phyloP scores from a whole-genome alignment of 352 stramenopile species.

The Aphanomyces invadans region DNA sequence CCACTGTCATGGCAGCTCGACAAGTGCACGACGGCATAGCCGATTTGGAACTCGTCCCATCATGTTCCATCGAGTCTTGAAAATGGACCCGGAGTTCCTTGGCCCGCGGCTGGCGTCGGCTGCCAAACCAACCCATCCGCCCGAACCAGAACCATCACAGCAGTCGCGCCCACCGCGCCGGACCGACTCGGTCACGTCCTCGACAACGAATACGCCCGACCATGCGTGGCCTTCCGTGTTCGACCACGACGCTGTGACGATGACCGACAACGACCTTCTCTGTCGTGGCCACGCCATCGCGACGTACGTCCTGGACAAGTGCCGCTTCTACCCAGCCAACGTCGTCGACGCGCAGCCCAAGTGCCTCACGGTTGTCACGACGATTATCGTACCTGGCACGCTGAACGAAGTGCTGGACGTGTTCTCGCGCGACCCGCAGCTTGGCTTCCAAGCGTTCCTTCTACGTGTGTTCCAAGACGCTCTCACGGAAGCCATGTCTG shows the following conservation, averaged over 20 bases:
- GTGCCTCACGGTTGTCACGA: background rate
- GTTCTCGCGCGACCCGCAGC: constrained; percentile 16
- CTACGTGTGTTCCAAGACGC: constrained; percentile 3
- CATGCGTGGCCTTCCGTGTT: constrained; percentile 3
- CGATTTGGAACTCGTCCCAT: background rate
- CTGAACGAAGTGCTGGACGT: constrained; percentile 17
- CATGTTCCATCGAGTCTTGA: background rate
- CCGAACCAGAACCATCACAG: background rate
- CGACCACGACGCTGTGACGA: background rate
- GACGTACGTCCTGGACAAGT: background rate
- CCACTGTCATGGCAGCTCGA: background rate
- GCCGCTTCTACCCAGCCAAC: background rate
- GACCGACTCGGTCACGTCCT: background rate
- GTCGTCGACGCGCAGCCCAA: background rate
- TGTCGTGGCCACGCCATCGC: background rate
- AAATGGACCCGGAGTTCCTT: background rate
- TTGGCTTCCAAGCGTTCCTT: constrained; percentile 21
- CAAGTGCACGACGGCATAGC: background rate
- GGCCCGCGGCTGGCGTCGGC: no score
- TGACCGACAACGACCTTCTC: constrained; percentile 9
- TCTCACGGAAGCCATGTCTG: constrained; percentile 10
- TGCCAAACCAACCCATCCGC: background rate
- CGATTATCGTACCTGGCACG: background rate
- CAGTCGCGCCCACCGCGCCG: background rate
- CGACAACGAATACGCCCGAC: background rate